phyloP scores from a whole-genome alignment of 2,329 filamentous ascomycete species.

The Mycocentrospora acerina region DNA sequence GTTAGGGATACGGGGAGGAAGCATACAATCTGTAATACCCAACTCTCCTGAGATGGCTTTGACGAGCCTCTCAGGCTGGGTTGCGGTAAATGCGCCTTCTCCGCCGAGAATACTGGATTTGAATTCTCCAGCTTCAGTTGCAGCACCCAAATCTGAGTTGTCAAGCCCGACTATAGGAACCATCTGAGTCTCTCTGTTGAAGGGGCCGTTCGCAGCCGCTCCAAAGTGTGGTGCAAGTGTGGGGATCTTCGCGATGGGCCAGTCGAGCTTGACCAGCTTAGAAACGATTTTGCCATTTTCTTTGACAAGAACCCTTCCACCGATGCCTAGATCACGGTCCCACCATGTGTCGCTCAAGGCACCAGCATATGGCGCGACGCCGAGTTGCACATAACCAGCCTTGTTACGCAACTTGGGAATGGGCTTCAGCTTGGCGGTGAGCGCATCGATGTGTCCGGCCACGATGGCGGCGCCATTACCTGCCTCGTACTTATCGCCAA shows the following conservation, averaged over 20 bases:
- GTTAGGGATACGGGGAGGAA: neutral
- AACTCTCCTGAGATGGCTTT: conserved; percentile 78
- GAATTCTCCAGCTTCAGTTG: conserved; percentile 36
- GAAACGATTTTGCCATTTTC: conserved; percentile 76
- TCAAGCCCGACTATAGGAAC: conserved; percentile 93
- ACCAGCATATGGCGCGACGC: conserved; percentile 90
- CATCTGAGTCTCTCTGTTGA: conserved; percentile 90
- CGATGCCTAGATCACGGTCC: conserved; percentile 91
- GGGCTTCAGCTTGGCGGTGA: conserved; percentile 89
- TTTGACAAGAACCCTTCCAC: conserved; percentile 82
- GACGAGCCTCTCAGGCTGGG: conserved; percentile 83
- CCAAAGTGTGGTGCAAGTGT: conserved; percentile 95
- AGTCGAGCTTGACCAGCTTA: conserved; percentile 86
- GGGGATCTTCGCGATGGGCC: conserved; percentile 88
- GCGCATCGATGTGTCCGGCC: conserved; percentile 88
- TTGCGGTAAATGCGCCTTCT: conserved; percentile 71
- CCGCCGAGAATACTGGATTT: conserved; percentile 56
- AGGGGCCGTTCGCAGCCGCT: conserved; percentile 62
- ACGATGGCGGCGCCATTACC: conserved; percentile 88
- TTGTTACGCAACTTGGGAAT: conserved; percentile 81
- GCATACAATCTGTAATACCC: conserved; percentile 63
- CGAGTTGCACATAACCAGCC: conserved; percentile 84
- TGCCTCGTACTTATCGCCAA: conserved; percentile 77
- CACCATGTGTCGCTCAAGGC: conserved; percentile 90
- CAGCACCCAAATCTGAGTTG: conserved; percentile 58